Evolutionary conservation across 75 land plant genomes (phyloP), one percentile per base, ranked within the genome.

Genomic region (Sequoiadendron giganteum): DNA sequence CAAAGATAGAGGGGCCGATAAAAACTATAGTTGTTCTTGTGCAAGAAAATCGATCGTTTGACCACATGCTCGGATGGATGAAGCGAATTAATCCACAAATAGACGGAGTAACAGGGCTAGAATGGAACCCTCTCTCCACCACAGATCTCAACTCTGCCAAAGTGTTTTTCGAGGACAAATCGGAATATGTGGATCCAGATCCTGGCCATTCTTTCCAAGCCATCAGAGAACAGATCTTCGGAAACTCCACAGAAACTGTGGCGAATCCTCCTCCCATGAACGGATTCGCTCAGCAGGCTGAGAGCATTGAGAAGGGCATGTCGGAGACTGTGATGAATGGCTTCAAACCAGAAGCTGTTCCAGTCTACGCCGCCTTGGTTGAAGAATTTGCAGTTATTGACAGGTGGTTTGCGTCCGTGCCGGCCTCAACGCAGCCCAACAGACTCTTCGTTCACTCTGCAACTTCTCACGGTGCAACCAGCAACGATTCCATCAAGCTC

Each of bases 361-460:
- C 99, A 40, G 99, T 96, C 8, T 94, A 94, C 84, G 88, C 90
- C 39, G 90, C 93, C 85, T 89, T 97, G 85, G 99, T 94, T 58
- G 7, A 34, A 87, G 95, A 97, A 87, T 97, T 91, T 80, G 95
- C 92, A 6, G 93, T 96, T 1, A 95, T 92, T 90, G 99, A 97
- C 88, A 87, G 95, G 65, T 97, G 99, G 99, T 96, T 96, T 87
- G 92, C 99, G 79, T 93, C 99, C 10, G 88, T 95, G 36, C 99
- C 99, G 45, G 90, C 98, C 14, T 92, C 95, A 45, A 97, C 99
- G 54, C 99, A 97, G 91, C 99, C 99, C 47, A 97, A 97, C 88
- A 86, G 99, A 85, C 86, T 95, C 86, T 97, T 70, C 86, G 94
- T 97, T 87, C 97, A 97, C 88, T 94, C 98, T 10, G 99, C 96